Conservation (phyloP, 352 stramenopile genomes). For the Globisporangium nagaii region DNA sequence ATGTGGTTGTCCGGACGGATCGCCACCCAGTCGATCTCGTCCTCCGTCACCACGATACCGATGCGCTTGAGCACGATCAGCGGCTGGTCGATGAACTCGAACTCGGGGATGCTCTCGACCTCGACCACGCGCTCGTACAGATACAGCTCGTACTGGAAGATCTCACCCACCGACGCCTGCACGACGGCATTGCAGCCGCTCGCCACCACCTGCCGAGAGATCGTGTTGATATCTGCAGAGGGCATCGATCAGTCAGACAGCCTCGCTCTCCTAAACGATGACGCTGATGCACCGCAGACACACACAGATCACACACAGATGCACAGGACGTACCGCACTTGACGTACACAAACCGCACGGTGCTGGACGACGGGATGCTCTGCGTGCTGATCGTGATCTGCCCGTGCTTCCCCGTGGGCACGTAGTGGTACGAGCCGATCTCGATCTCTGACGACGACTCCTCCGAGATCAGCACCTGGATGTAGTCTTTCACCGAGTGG, state of each 20-base stretch:
- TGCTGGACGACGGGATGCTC: constrained; percentile 56
- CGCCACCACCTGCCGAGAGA: constrained; percentile 74
- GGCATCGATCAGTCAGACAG: background rate
- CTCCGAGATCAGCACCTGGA: constrained; percentile 75
- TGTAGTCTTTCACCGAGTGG: constrained; percentile 84
- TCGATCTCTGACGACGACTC: constrained; percentile 69
- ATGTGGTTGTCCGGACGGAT: constrained; percentile 83
- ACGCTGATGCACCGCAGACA: no score
- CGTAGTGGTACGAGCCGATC: constrained; percentile 74
- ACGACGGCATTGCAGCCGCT: constrained; percentile 83
- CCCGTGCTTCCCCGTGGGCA: constrained; percentile 50
- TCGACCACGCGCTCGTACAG: constrained; percentile 86
- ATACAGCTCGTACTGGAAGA: constrained; percentile 87
- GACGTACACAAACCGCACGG: constrained; percentile 81
- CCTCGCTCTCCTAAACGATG: no score
- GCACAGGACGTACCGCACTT: constrained; percentile 42
- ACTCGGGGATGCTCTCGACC: constrained; percentile 82
- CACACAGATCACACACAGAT: no score
- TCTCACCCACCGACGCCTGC: constrained; percentile 77
- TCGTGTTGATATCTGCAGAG: constrained; percentile 75
- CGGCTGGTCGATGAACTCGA: constrained; percentile 84
- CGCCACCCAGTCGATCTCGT: constrained; percentile 75
- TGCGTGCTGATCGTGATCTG: constrained; percentile 79
- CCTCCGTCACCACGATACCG: constrained; percentile 61
- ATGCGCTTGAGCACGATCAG: constrained; percentile 84